Evolutionary conservation across 495 filamentous ascomycete genomes (phyloP).

Genomic region (Astrothelium macrocarpum): DNA sequence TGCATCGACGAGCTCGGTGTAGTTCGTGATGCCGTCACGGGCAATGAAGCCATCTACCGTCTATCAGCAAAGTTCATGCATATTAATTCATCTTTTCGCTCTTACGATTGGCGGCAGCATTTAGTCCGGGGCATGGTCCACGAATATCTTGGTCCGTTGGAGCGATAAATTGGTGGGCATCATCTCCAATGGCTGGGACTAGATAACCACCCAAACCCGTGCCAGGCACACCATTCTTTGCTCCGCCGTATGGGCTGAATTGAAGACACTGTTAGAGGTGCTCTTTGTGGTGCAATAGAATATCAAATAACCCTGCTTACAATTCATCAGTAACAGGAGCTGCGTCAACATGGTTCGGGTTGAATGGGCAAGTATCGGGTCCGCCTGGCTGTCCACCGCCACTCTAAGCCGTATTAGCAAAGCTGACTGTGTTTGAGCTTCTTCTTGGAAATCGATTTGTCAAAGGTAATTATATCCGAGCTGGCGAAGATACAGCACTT

Average conservation of each 20-base stretch:
- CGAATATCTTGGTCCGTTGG: conserved; percentile 23
- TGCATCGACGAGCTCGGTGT: conserved; percentile 36
- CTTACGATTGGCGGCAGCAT: conserved; percentile 31
- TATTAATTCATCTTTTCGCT: neutral
- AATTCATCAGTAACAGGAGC: conserved; percentile 24
- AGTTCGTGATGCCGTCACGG: conserved; percentile 37
- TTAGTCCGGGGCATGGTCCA: conserved; percentile 29
- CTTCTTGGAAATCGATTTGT: no score
- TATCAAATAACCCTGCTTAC: neutral
- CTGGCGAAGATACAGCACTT: no score
- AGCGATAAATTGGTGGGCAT: conserved; percentile 26
- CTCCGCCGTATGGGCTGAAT: conserved; percentile 27
- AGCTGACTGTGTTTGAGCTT: no score
- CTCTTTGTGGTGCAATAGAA: neutral
- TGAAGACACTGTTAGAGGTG: neutral
- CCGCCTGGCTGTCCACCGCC: conserved; percentile 7
- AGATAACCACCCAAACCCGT: conserved; percentile 29
- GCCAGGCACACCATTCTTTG: conserved; percentile 31
- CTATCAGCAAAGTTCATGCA: no score
- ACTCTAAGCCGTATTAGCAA: neutral
- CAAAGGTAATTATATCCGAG: no score
- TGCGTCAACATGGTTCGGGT: conserved; percentile 30
- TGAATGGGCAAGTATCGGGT: conserved; percentile 30
- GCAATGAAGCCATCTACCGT: conserved; percentile 26
- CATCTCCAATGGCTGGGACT: conserved; percentile 32